Base-by-base conservation (phyloP, 2,329 filamentous ascomycete species). In the Colletotrichum coccodes region DNA sequence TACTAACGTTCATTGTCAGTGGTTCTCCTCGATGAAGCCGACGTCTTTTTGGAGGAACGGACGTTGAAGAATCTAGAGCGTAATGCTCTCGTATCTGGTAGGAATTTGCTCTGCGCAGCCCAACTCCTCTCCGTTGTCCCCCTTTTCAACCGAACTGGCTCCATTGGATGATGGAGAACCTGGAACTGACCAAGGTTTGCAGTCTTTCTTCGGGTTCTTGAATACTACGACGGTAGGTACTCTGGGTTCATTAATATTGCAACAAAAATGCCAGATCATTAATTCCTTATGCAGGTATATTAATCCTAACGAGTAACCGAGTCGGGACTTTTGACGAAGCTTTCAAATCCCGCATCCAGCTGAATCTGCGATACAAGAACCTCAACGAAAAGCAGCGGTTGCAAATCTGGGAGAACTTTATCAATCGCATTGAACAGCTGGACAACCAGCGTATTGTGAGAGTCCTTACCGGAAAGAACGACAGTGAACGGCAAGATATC, bases 11-110 rank as follows among this genome's bases (percentile, higher is more conserved):
- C n/a, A n/a, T n/a, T n/a, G n/a, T 18, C 16, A 62, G 73, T 79
- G 1, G 67, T 78, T 3, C 72, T 79, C 0, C 60, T 79, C 0
- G 76, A 79, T 14, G 76, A 76, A n/a, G 74, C 74, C 0, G 77
- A 78, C 7, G 72, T 78, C 1, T 75, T 78, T 23, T 59, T 78
- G 3, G 72, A 74, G 21, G 63, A 73, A n/a, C 67, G 77, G 6
- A 68, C 53, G 1, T 18, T 58, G 2, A 2, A 9, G 1, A 93
- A 97, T 73, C 91, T 97, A 50, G 91, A 95, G 76, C 69, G 76
- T 2, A 78, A 78, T 38, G 72, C 71, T 1, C 62, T 75, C 4
- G 72, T 76, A 59, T 76, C 73, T n/a, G 73, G 73, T 73, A 60
- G 49, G 71, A n/a, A 30, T 21, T 7, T 32, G 47, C 26, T 21